Conservation (phyloP, 345 rosid genomes). For the Eucalyptus cloeziana region DNA sequence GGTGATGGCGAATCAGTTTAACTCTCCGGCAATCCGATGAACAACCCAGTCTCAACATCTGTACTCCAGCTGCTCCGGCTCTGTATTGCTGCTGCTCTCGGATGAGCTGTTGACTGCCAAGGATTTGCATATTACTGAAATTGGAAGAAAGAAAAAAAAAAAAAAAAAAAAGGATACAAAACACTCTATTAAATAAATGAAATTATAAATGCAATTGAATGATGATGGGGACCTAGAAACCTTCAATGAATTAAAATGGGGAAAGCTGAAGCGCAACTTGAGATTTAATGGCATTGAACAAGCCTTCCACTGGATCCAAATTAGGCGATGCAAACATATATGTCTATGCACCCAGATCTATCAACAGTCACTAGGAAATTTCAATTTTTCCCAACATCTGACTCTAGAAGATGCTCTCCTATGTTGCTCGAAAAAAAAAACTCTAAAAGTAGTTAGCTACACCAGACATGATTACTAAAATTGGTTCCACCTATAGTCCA, state of each 20-base stretch:
- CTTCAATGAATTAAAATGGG: background rate
- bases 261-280: background rate
- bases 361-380: background rate
- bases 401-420: background rate
- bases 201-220: background rate
- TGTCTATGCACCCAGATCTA: background rate
- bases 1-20: background rate
- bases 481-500: background rate
- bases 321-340: background rate
- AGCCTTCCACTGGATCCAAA: background rate
- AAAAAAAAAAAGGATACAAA: too few relatives aligned
- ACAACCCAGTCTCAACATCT: background rate
- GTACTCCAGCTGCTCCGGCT: background rate
- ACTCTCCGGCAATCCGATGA: background rate
- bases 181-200: background rate
- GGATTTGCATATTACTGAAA: background rate
- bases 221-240: background rate
- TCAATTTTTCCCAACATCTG: background rate
- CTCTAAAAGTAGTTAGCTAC: background rate
- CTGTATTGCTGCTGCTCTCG: background rate
- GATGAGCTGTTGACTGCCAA: background rate
- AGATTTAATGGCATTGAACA: background rate
- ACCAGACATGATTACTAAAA: background rate
- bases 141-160: background rate
- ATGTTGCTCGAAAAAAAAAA: background rate